Evolutionary conservation across 345 rosid species (phyloP), one percentile per base, ranked within the genome.

Genomic region (Carallia brachiata): DNA sequence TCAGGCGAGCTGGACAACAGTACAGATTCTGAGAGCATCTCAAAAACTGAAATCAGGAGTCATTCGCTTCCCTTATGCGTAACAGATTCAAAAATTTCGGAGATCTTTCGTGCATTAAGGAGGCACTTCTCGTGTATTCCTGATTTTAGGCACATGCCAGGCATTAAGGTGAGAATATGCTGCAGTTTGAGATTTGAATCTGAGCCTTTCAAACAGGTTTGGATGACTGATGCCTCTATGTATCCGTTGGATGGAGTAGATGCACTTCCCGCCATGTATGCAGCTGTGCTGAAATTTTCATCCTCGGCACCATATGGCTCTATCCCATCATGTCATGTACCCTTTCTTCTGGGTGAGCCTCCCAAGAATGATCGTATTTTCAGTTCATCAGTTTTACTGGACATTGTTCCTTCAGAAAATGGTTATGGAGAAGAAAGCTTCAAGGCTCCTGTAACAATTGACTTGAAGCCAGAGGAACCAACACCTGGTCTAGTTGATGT

Each of bases 401-500:
- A 83, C 59, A 79, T 83, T 15, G 79, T 86, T 71, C 74, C 89
- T 61, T 60, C 79, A 27, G 87, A 78, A 34, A 77, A 82, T 75
- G 83, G 68, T 32, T 76, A 70, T n/a, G 73, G 66, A 71, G 87
- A 85, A 30, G 86, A 87, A 61, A 75, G 82, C 79, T 81, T 75
- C 67, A 82, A 84, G 68, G 97, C 93, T 70, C 79, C 79, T n/a
- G 88, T 90, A 15, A 77, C 84, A 73, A 77, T 94, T 64, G 89
- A 87, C 69, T 61, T 94, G 55, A 92, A 88, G 69, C 97, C 98
- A 47, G 83, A 71, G 68, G 98, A 94, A 70, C 98, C 98, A 53
- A 84, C 97, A 47, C 96, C 98, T 0, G 97, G 98, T 75, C 75
- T 91, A 66, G 90, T 94, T 16, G 92, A 94, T 74, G 92, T 88